Base-by-base conservation (phyloP, 495 filamentous ascomycete species). In the Aspergillus sclerotiicarbonarius region DNA sequence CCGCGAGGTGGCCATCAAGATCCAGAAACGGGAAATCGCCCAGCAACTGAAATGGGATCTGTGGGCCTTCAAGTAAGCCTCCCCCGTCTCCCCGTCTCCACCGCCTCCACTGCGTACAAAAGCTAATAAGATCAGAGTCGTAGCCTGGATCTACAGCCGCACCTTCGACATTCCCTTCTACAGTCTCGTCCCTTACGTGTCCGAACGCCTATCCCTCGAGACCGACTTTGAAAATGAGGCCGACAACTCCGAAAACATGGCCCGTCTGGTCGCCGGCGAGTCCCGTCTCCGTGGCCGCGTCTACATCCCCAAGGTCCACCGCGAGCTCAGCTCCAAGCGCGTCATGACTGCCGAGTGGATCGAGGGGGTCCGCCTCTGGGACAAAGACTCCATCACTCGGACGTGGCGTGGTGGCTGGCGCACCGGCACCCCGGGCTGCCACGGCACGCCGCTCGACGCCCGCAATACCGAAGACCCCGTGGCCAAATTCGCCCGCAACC, bases 291-390 rank as follows among this genome's bases (percentile, higher is more conserved):
- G 84, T 32, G 87, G 83, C 35, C 79, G 90, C 3, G 91, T 98
- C 6, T 95, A 97, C 66, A 88, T 98, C 48, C 93, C 93, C 0
- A 82, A 86, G 35, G 87, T 96, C 18, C 91, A 90, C 69, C 81
- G 84, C 10, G 90, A 94, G 48, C 80, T 96, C 25, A 91, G 85
- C 63, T 92, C 90, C 8, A 87, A 79, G 61, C 83, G 94, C 19
- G 87, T 98, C 18, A 87, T 98, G 78, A 96, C 94, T 3, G 90
- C 94, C 2, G 93, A 98, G 67, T 98, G 94, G 94, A 91, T 98
- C 51, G 94, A 98, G 70, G 93, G 93, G 16, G 83, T 96, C 3
- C 81, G 91, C 18, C 78, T 98, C 8, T 96, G 91, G 88, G 91
- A 97, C 59, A 96, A 92, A 62, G 82, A 88, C 3, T 76, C 86